A percentile compares a stretch with the other conserved stretches of the same genome.
Evolutionary conservation across 345 rosid species (phyloP).

Genomic region (Microthlaspi erraticum): DNA sequence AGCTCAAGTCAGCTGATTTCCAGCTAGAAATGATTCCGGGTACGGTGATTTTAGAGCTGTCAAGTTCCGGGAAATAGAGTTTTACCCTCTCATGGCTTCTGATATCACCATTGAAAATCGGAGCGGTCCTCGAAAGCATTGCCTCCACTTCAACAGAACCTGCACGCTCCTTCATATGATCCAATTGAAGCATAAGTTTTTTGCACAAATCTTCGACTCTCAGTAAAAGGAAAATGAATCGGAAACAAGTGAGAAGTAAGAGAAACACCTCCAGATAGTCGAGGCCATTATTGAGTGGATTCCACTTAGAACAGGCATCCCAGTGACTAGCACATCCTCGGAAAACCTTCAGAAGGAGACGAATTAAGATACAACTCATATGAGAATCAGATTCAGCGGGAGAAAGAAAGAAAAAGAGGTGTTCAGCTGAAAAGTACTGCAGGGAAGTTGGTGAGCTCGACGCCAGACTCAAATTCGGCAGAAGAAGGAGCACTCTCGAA

Average conservation of each 20-base stretch:
- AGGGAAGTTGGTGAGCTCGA: conserved; percentile 73
- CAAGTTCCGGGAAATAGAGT: conserved; percentile 20
- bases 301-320: conserved; percentile 73
- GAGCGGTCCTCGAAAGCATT: conserved; percentile 74
- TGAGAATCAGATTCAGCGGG: conserved; percentile 4
- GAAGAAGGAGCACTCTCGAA: conserved; percentile 61
- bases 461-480: conserved; percentile 56
- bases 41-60: neutral
- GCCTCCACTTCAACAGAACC: conserved; percentile 77
- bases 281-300: conserved; percentile 72
- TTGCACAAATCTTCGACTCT: neutral
- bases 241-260: conserved; percentile 7
- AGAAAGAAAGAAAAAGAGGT: neutral
- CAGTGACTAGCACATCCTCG: conserved; percentile 61
- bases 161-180: conserved; percentile 56
- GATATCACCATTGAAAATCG: conserved; percentile 77
- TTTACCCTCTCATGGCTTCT: conserved; percentile 93
- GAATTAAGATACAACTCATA: neutral
- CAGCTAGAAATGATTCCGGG: neutral
- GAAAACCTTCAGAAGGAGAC: conserved; percentile 55
- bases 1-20: conserved; percentile 3
- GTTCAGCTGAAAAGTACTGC: conserved; percentile 50
- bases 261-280: conserved; percentile 67
- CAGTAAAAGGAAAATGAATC: neutral
- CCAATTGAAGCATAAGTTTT: conserved; percentile 30